A percentile compares a stretch with the other conserved stretches of the same genome.
Evolutionary conservation across 768 basidiomycete genomes (phyloP).

Genomic region (Clathrus columnatus): DNA sequence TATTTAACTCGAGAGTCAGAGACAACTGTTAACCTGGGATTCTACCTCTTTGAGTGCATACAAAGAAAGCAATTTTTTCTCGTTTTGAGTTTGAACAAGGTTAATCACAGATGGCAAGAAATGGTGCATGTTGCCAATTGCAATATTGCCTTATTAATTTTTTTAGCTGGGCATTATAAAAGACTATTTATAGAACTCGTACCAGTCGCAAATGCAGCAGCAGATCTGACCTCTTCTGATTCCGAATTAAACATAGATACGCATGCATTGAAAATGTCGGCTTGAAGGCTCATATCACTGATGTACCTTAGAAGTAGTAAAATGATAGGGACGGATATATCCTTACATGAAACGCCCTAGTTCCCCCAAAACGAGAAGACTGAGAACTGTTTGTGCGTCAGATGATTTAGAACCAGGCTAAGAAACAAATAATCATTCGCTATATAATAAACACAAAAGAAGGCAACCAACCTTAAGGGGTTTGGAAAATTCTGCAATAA

Average conservation of each 20-base stretch:
- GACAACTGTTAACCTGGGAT: not conserved
- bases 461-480: conserved; percentile 54
- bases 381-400: conserved; percentile 63
- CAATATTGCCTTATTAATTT: conserved; percentile 69
- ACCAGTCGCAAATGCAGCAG: conserved; percentile 93
- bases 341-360: conserved; percentile 83
- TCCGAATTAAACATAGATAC: conserved; percentile 69
- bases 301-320: not conserved
- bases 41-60: conserved; percentile 87
- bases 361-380: conserved; percentile 85
- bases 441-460: conserved; percentile 1
- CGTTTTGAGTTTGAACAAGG: conserved; percentile 62
- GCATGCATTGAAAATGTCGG: conserved; percentile 66
- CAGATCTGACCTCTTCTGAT: conserved; percentile 79
- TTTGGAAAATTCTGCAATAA: conserved; percentile 80
- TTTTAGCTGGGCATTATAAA: not conserved
- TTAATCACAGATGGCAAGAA: conserved; percentile 83
- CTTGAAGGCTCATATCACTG: conserved; percentile 81
- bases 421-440: conserved; percentile 2
- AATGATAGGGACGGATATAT: conserved; percentile 1
- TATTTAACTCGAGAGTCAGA: not conserved
- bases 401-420: conserved; percentile 45
- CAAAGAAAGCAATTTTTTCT: conserved; percentile 75
- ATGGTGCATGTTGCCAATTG: conserved; percentile 82
- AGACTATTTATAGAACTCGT: conserved; percentile 19